Evolutionary conservation across 225 moss, liverwort and hornwort species (phyloP), one percentile per base, ranked within the genome.

Genomic region (Polytrichum formosum): DNA sequence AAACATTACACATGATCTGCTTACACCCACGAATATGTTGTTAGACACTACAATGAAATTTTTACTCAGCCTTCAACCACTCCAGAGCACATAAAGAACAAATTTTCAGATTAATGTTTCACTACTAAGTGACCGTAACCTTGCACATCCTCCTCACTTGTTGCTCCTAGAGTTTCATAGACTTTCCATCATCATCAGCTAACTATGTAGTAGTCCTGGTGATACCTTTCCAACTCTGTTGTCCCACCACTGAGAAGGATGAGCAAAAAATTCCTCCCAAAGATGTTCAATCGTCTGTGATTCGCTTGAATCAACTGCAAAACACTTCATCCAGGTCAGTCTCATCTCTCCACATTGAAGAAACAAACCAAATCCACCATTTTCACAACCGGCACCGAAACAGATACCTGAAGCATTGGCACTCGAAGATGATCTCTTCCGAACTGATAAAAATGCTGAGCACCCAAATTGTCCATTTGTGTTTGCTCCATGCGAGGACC

Each of bases 161-260:
- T 33, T 33, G 58, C 6, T 58, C 58, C 21, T 35, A 22, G 66
- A 35, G 35, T 27, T 21, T 20, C 58, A 23, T 21, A 6, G 58
- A 58, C 58, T 58, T 58, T 58, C 21, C 21, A 58, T 20, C 19
- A 56, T 56, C 56, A 35, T 35, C 35, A 35, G 35, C 35, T 35
- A 56, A 56, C 56, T 56, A 21, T 20, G 21, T 7, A 23, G 58
- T 21, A 58, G 21, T 58, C 21, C 16, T 22, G 58, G 58, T 58
- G 58, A 58, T 63, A 63, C 63, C 63, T 63, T 63, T 3, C 27
- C 27, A 63, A 63, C 25, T 28, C 63, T 63, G 27, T 63, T 63
- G 28, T 68, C 68, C 68, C 68, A 68, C 68, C 68, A 68, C 26
- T 68, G 68, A 16, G 55, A 68, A 68, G 68, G 33, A 56, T 68